These are phyloP conservation scores for Botrytis tulipae DNA, from an alignment of 2,329 filamentous ascomycete species.

Conservation along the genomic window DNA sequence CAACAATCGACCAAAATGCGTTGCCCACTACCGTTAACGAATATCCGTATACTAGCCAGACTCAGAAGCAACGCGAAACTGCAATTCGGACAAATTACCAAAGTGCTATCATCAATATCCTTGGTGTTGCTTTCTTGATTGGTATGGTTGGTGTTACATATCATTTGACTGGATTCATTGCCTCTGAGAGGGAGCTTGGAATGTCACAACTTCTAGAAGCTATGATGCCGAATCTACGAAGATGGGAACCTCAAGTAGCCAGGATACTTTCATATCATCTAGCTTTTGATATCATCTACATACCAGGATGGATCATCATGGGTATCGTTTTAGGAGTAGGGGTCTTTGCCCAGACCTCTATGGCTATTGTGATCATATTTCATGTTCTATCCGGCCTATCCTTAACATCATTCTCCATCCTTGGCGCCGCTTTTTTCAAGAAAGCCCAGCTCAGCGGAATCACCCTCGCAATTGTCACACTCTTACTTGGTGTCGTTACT, in stretches of 20 bases:
- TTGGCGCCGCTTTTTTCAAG: conserved; percentile 80
- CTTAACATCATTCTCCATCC: conserved; percentile 74
- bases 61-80: conserved; percentile 62
- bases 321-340: conserved; percentile 61
- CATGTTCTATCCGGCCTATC: conserved; percentile 75
- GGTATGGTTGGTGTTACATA: conserved; percentile 80
- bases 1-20: conserved; percentile 41
- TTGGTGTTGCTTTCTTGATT: conserved; percentile 77
- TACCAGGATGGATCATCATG: conserved; percentile 79
- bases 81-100: conserved; percentile 70
- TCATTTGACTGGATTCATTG: conserved; percentile 82
- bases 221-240: conserved; percentile 76
- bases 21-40: conserved; percentile 55
- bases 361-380: conserved; percentile 67
- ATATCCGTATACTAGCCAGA: conserved; percentile 74
- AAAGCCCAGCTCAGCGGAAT: conserved; percentile 88
- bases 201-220: conserved; percentile 88
- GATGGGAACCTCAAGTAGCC: conserved; percentile 75
- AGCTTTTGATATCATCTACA: conserved; percentile 75
- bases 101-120: conserved; percentile 68
- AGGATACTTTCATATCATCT: conserved; percentile 78
- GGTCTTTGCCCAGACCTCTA: conserved; percentile 63
- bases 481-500: conserved; percentile 77
- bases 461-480: conserved; percentile 66
- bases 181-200: conserved; percentile 79